Base-by-base conservation (phyloP, 495 filamentous ascomycete species). In the Letharia lupina region DNA sequence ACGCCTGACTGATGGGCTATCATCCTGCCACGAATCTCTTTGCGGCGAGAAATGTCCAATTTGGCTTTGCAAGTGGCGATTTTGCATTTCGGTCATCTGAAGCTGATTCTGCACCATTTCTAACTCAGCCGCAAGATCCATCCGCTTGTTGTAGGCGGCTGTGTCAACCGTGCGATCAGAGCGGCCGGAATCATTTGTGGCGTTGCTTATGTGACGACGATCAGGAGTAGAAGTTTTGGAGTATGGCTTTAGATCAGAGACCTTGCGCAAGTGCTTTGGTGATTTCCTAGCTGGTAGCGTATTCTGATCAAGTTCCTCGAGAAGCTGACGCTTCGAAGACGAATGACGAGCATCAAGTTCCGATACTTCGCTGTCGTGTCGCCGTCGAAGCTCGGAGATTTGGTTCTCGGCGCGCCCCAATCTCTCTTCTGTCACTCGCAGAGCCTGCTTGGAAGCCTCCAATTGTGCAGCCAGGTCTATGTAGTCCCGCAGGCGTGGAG, bases 51-150 rank as follows among this genome's bases (percentile, higher is more conserved):
- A 77, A 37, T 88, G 84, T 56, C 90, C 87, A 64, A 97, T 78
- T 72, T 96, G 92, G 73, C 85, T 93, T 71, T 96, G 90, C 20
- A 98, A 84, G 73, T 98, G 93, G 45, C 90, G 87, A 77, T 96
- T 96, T 69, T 93, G 90, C 91, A 98, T 96, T 75, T 98, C 89
- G 11, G 89, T 88, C 78, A 98, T 84, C 71, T 98, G 93, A 57
- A 98, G 84, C 74, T 96, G 91, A 73, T 95, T 98, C 72, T 97
- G 94, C 57, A 96, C 80, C 75, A 95, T 86, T 72, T 98, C 94
- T 12, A 97, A 78, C 72, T 98, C 93, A 15, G 90, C 85, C 45
- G 91, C 93, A 64, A 96, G 78, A 71, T 98, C 94, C 87, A 96
- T 91, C 20, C 88, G 86, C 70, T 89, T 90, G 72, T 95, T 91